A percentile compares a stretch with the other conserved stretches of the same genome.
phyloP scores from a whole-genome alignment of 768 basidiomycete species.

The Hericium alpestre region DNA sequence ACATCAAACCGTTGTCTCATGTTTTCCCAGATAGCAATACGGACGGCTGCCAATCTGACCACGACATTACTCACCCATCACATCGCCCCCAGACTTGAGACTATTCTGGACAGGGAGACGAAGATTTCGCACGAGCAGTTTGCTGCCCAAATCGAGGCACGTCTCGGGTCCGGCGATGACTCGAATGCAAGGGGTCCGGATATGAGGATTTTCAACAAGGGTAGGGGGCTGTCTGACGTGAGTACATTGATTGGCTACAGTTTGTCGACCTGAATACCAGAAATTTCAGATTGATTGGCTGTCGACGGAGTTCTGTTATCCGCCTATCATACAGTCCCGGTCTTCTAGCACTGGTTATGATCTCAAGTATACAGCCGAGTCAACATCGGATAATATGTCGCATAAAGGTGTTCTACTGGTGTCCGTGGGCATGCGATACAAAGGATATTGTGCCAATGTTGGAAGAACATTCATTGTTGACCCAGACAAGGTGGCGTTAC shows the following conservation, averaged over 20 bases:
- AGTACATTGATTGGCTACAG: slow-evolving; percentile 19
- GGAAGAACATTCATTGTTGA: slow-evolving; percentile 94
- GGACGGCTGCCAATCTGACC: slow-evolving; percentile 67
- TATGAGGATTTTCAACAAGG: slow-evolving; percentile 84
- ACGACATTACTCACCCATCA: slow-evolving; percentile 79
- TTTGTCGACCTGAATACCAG: neutral
- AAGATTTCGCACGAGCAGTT: slow-evolving; percentile 85
- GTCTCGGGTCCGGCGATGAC: slow-evolving; percentile 79
- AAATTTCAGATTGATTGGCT: slow-evolving; percentile 68
- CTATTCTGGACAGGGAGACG: slow-evolving; percentile 83
- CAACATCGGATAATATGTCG: slow-evolving; percentile 71
- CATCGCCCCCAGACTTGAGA: slow-evolving; percentile 79
- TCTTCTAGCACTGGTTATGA: slow-evolving; percentile 80
- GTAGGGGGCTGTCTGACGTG: slow-evolving; percentile 64
- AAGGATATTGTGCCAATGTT: slow-evolving; percentile 85
- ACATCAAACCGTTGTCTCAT: slow-evolving; percentile 4
- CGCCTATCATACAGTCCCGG: slow-evolving; percentile 91
- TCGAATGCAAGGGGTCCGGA: slow-evolving; percentile 74
- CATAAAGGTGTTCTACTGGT: slow-evolving; percentile 84
- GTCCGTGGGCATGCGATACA: slow-evolving; percentile 83
- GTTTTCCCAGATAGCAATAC: slow-evolving; percentile 55
- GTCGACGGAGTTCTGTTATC: slow-evolving; percentile 88
- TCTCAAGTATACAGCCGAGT: slow-evolving; percentile 76
- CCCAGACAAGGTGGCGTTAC: slow-evolving; percentile 59
- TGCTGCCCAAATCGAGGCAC: slow-evolving; percentile 74